Evolutionary conservation across 306 rosid genomes (phyloP).

Genomic region (Acmispon strigosus): DNA sequence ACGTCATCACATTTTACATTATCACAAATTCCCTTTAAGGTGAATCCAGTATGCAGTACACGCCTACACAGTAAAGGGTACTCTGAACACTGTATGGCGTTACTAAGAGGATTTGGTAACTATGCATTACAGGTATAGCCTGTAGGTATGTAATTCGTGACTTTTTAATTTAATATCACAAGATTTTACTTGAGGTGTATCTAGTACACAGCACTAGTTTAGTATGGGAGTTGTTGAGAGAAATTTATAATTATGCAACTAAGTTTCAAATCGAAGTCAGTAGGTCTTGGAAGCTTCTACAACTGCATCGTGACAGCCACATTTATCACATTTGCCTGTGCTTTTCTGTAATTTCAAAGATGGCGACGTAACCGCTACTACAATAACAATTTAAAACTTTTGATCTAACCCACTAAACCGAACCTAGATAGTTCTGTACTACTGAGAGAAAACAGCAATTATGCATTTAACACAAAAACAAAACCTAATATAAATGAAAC

Average conservation of each 20-base stretch:
- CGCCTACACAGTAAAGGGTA: not conserved
- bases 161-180: not conserved
- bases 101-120: no score
- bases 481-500: no score
- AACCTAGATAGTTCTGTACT: not conserved
- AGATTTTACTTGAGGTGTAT: not conserved
- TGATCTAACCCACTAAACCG: not conserved
- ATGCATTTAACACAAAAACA: no score
- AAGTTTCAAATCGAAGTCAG: no score
- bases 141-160: not conserved
- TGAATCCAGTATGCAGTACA: not conserved
- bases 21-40: not conserved
- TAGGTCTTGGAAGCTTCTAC: no score
- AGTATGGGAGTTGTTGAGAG: not conserved
- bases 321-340: no score
- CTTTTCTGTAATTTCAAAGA: no score
- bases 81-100: not conserved
- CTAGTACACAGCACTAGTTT: not conserved
- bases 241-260: not conserved
- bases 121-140: no score
- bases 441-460: no score
- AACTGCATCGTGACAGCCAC: no score
- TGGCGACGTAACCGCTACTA: no score
- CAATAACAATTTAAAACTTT: no score
- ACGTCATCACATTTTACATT: not conserved